Evolutionary conservation across 1,284 basidiomycete species (phyloP), one percentile per base, ranked within the genome.

Genomic region (Trichosporon faecale): DNA sequence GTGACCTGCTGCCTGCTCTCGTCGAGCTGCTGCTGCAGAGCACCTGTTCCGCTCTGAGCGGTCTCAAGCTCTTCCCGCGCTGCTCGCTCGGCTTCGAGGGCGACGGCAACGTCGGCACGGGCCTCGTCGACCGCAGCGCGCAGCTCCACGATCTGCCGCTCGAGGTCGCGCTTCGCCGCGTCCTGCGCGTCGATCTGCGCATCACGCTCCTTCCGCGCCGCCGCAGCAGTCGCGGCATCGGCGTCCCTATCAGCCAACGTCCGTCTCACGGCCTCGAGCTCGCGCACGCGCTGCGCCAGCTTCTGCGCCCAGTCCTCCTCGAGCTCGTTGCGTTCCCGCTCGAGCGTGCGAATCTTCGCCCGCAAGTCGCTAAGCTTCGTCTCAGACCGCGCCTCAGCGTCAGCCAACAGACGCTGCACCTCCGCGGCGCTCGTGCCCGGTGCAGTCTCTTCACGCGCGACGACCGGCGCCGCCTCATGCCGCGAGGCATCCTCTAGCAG

Each of bases 301-400:
- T 84, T 94, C 70, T 86, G 86, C 76, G 90, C 91, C 91, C 93
- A 94, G 73, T 92, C 91, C 46, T 90, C 89, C 75, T 97, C 94
- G 33, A 88, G 88, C 37, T 83, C 80, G 57, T 79, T 80, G 27
- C 83, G 74, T 66, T 84, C 83, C 9, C 73, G 74, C 70, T 85
- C 84, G 12, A 83, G 70, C 1, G 76, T 72, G 7, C 77, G 74
- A 23, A 85, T 76, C 60, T 76, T 77, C 46, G 86, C 84, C 69
- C 87, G 88, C 71, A 95, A 82, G 72, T 93, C 92, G 0, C 88
- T 85, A 5, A 96, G 82, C 73, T 88, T 91, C 1, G 87, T 81
- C 76, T 94, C 92, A 74, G 92, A 90, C 79, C 90, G 90, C 37
- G 87, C 85, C 80, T 95, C 92, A 0, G 90, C 86, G 31, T 90